Conservation (phyloP, 2,329 filamentous ascomycete species). For the Microdochium bolleyi region DNA sequence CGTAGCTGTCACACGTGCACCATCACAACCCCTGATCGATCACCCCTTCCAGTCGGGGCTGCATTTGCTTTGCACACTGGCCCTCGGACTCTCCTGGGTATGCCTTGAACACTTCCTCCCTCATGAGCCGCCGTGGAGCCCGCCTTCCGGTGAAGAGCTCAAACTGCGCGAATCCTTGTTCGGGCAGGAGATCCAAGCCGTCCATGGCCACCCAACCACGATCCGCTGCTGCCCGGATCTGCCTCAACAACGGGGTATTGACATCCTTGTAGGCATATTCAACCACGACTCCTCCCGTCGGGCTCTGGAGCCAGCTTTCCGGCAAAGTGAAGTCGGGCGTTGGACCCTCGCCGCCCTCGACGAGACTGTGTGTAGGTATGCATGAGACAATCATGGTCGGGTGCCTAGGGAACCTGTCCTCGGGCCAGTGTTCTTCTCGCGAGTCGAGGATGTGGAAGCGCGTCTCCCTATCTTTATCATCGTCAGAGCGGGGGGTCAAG, state of each 20-base stretch:
- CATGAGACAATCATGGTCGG: constrained; percentile 72
- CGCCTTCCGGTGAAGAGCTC: constrained; percentile 70
- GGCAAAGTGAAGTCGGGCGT: constrained; percentile 66
- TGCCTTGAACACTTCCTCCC: constrained; percentile 48
- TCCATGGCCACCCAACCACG: constrained; percentile 69
- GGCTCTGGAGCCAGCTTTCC: constrained; percentile 59
- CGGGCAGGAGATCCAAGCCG: constrained; percentile 66
- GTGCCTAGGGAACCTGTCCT: constrained; percentile 37
- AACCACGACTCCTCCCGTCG: constrained; percentile 67
- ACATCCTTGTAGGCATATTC: constrained; percentile 70
- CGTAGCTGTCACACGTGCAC: neutral
- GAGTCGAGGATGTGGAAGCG: constrained; percentile 51
- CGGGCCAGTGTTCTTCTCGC: constrained; percentile 56
- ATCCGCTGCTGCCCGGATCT: constrained; percentile 52
- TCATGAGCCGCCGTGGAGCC: constrained; percentile 63
- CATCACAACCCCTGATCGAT: constrained; percentile 28
- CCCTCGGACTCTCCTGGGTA: constrained; percentile 32
- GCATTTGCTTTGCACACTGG: constrained; percentile 28
- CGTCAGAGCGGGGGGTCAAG: constrained; percentile 30
- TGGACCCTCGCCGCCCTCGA: constrained; percentile 36
- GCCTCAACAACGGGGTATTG: constrained; percentile 61
- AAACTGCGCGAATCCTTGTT: constrained; percentile 76
- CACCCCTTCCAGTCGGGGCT: constrained; percentile 29
- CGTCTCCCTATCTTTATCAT: constrained; percentile 18
- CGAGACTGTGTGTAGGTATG: constrained; percentile 63